These are phyloP conservation scores for Dentipellis fragilis DNA, from an alignment of 768 basidiomycete genomes.

Conservation along the genomic window DNA sequence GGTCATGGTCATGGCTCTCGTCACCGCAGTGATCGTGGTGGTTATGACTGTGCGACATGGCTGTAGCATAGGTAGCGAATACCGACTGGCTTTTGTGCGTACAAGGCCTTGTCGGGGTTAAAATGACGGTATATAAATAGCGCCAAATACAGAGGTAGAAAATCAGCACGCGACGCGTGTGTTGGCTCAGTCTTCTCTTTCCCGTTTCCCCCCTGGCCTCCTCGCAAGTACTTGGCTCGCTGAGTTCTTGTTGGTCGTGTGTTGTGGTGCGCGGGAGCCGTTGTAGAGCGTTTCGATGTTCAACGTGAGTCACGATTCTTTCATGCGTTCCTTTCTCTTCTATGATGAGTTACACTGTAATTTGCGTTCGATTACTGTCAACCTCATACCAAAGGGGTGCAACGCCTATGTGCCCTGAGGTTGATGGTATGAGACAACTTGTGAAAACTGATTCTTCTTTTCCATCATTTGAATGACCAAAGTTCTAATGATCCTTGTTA, in stretches of 20 bases:
- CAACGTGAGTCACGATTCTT: conserved; percentile 16
- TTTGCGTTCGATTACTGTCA: conserved; percentile 76
- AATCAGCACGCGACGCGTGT: neutral
- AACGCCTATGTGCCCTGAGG: conserved; percentile 69
- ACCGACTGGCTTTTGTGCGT: neutral
- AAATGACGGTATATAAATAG: neutral
- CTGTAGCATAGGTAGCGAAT: neutral
- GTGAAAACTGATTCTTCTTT: neutral
- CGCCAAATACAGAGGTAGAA: neutral
- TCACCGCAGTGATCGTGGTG: conserved; percentile 48
- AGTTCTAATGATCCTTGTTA: too few species aligned
- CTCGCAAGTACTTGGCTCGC: neutral
- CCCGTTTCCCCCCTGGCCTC: neutral
- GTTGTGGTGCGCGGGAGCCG: neutral
- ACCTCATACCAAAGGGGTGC: conserved; percentile 58
- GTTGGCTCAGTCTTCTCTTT: neutral
- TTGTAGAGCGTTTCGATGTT: neutral
- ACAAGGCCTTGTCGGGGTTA: neutral
- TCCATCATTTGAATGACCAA: too few species aligned
- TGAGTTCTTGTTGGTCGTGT: neutral
- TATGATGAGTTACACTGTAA: conserved; percentile 63
- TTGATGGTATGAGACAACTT: conserved; percentile 59
- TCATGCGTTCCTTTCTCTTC: conserved; percentile 6
- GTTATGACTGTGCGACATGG: conserved; percentile 49
- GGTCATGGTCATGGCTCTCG: conserved; percentile 45